Conservation (phyloP, 2,329 filamentous ascomycete genomes). For the Penicillium sp. region DNA sequence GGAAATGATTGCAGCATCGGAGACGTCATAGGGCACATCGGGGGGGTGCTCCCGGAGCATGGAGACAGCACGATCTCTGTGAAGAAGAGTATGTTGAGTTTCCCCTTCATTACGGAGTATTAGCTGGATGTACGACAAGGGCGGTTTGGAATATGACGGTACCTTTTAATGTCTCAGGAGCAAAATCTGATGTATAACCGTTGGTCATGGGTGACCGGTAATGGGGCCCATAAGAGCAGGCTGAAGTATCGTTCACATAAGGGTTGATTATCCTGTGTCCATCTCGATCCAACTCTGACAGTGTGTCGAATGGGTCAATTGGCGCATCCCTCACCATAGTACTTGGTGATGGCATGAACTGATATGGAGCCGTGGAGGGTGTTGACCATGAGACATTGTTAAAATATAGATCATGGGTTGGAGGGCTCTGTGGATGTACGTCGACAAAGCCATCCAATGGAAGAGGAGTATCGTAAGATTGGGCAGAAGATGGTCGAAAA, state of each 20-base stretch:
- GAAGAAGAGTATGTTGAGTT: constrained; percentile 29
- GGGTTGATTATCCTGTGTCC: constrained; percentile 40
- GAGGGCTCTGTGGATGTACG: constrained; percentile 4
- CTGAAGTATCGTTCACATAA: constrained; percentile 42
- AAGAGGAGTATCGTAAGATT: neutral
- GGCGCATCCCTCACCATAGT: constrained; percentile 37
- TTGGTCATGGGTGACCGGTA: constrained; percentile 35
- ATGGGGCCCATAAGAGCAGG: constrained; percentile 40
- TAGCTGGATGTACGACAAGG: constrained; percentile 40
- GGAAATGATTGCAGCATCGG: constrained; percentile 40
- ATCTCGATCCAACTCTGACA: constrained; percentile 33
- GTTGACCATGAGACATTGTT: constrained; percentile 15
- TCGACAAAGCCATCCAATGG: neutral
- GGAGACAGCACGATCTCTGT: constrained; percentile 33
- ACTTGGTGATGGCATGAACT: constrained; percentile 27
- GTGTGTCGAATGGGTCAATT: constrained; percentile 39
- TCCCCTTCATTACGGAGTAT: constrained; percentile 36
- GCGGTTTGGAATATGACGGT: constrained; percentile 38
- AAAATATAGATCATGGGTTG: constrained; percentile 12
- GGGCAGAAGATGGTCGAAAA: constrained; percentile 1
- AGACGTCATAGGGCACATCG: constrained; percentile 33
- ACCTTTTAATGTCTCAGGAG: constrained; percentile 43
- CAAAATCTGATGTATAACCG: constrained; percentile 41
- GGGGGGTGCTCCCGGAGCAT: constrained; percentile 36
- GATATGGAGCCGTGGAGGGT: constrained; percentile 14